Evolutionary conservation across 345 rosid genomes (phyloP).

Genomic region (Noccaea bulbosa): DNA sequence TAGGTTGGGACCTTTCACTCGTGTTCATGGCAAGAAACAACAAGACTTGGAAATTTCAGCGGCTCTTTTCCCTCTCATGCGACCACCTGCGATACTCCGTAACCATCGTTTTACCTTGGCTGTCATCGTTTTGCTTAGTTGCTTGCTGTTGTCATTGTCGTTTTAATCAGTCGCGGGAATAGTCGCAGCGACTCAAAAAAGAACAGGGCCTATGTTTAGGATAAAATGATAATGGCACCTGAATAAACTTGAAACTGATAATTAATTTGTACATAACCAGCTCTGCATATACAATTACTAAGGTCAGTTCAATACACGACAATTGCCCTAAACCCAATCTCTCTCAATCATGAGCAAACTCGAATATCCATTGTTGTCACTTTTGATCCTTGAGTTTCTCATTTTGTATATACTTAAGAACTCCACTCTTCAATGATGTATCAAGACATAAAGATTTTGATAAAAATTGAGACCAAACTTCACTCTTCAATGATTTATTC

Average conservation of each 20-base stretch:
- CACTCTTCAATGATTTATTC: not conserved
- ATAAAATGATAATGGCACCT: not conserved
- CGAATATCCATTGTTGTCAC: constrained; percentile 30
- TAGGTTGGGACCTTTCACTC: not conserved
- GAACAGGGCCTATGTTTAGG: not conserved
- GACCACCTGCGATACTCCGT: no score
- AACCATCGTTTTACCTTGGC: no score
- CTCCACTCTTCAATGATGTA: constrained; percentile 48
- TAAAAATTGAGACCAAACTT: not conserved
- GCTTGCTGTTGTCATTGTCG: not conserved
- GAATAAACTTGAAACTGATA: not conserved
- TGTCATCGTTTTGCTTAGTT: no score
- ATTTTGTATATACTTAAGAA: constrained; percentile 75
- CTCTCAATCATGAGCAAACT: not conserved
- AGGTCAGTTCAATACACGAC: constrained; percentile 16
- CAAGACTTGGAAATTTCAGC: no score
- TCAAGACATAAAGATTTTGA: no score
- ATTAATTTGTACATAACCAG: constrained; percentile 7
- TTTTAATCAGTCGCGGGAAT: no score
- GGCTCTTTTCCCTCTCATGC: no score
- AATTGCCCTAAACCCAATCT: not conserved
- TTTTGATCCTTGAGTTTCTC: constrained; percentile 66
- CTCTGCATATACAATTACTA: constrained; percentile 28
- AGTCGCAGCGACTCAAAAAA: no score
- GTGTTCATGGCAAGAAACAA: not conserved